Evolutionary conservation across 2,329 filamentous ascomycete genomes (phyloP).

Genomic region (Ambrosiella cleistominuta): DNA sequence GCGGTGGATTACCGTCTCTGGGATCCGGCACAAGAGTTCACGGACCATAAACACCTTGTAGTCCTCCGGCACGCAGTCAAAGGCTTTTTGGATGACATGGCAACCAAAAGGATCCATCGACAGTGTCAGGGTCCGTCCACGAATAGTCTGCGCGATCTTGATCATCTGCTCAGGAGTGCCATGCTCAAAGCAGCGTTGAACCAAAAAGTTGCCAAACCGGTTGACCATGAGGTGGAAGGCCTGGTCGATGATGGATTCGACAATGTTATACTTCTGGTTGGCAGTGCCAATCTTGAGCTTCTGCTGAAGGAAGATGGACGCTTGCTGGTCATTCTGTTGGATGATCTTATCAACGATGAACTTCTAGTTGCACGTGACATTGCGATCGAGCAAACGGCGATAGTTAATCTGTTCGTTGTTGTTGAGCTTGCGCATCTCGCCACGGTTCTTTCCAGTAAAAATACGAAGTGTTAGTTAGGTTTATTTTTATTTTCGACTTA

Average conservation of each 20-base stretch:
- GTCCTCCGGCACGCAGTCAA: conserved; percentile 91
- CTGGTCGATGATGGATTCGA: conserved; percentile 87
- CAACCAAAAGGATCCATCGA: conserved; percentile 99
- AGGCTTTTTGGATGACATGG: conserved; percentile 96
- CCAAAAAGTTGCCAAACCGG: conserved; percentile 93
- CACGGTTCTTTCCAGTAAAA: background rate
- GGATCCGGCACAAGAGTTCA: conserved; percentile 83
- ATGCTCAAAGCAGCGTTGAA: conserved; percentile 97
- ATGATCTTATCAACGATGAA: conserved; percentile 99
- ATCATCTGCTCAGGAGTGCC: conserved; percentile 88
- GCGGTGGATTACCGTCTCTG: conserved; percentile 93
- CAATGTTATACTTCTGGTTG: conserved; percentile 93
- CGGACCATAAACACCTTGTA: conserved; percentile 99
- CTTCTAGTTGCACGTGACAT: conserved; percentile 96
- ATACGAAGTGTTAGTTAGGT: background rate
- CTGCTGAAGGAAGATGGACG: conserved; percentile 95
- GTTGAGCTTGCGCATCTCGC: conserved; percentile 3
- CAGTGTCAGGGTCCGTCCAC: conserved; percentile 79
- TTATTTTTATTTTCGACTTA: background rate
- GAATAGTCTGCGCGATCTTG: conserved; percentile 84
- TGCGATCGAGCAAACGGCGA: conserved; percentile 81
- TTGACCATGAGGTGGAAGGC: conserved; percentile 96
- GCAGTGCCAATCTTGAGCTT: conserved; percentile 93
- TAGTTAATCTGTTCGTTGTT: conserved; percentile 83
- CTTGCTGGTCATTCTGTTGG: conserved; percentile 97